Evolutionary conservation across 495 filamentous ascomycete genomes (phyloP).

Genomic region (Neurospora tetrasperma): DNA sequence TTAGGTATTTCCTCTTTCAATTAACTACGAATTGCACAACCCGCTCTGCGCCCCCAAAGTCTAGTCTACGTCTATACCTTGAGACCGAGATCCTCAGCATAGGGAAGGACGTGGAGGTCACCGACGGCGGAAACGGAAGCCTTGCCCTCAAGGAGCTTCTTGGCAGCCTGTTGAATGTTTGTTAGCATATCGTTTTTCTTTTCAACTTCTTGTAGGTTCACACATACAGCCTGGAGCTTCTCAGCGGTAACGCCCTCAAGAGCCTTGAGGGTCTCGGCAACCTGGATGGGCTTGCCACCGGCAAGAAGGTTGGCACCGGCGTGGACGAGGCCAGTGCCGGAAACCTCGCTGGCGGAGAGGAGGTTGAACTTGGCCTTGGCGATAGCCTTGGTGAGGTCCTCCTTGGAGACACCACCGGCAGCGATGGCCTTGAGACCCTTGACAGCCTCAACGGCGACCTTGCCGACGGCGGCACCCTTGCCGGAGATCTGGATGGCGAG

Average conservation of each 20-base stretch:
- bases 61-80: slow-evolving; percentile 59
- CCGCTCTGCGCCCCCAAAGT: neutral
- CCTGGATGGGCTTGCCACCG: slow-evolving; percentile 74
- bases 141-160: slow-evolving; percentile 76
- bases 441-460: slow-evolving; percentile 51
- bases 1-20: slow-evolving; percentile 1
- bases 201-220: neutral
- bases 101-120: slow-evolving; percentile 81
- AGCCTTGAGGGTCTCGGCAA: slow-evolving; percentile 68
- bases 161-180: slow-evolving; percentile 56
- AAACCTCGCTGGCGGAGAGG: slow-evolving; percentile 70
- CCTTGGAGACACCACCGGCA: slow-evolving; percentile 61
- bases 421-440: slow-evolving; percentile 72
- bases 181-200: slow-evolving; percentile 13
- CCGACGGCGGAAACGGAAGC: slow-evolving; percentile 80
- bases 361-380: slow-evolving; percentile 91
- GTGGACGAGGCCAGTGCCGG: slow-evolving; percentile 55
- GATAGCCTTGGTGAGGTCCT: slow-evolving; percentile 83
- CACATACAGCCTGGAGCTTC: slow-evolving; percentile 76
- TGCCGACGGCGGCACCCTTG: slow-evolving; percentile 51
- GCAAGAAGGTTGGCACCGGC: slow-evolving; percentile 52
- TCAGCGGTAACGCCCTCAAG: slow-evolving; percentile 73
- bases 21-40: neutral
- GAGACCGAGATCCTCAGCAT: slow-evolving; percentile 85
- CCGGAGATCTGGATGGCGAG: slow-evolving; percentile 73